A percentile compares a stretch with the other conserved stretches of the same genome.
phyloP scores from a whole-genome alignment of 371 early-diverging fungal species.

The Mucor indicus region DNA sequence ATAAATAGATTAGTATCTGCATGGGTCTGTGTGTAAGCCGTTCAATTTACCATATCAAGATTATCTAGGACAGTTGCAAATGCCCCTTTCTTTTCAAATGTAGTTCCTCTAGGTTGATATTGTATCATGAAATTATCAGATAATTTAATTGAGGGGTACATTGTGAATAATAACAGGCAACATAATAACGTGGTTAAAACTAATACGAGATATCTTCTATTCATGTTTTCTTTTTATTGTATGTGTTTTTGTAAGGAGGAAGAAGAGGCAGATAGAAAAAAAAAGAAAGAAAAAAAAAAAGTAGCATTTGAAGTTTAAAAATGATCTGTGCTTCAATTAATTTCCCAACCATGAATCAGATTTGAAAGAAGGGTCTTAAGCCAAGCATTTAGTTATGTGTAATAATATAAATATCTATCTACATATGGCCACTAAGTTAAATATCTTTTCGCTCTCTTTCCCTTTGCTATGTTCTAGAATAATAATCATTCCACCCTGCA shows the following conservation, averaged over 20 bases:
- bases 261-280: background rate
- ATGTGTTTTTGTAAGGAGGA: background rate
- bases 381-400: no score
- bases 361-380: no score
- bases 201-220: constrained; percentile 13
- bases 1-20: background rate
- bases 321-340: no score
- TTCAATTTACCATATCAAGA: constrained; percentile 7
- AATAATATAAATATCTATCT: no score
- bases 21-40: background rate
- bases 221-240: constrained; percentile 4
- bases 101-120: background rate
- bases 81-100: constrained; percentile 9
- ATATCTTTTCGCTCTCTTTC: no score
- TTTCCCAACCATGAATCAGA: no score
- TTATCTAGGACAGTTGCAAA: constrained; percentile 21
- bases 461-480: no score
- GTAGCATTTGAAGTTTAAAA: no score
- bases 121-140: background rate
- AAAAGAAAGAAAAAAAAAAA: background rate
- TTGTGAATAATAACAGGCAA: constrained; percentile 10
- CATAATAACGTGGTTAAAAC: constrained; percentile 1
- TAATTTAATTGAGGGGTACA: constrained; percentile 9
- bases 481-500: no score
- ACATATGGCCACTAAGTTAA: no score